Percentiles rank a stretch among this genome's conserved stretches.
phyloP scores from a whole-genome alignment of 495 filamentous ascomycete genomes.

The Aspergillus saccharolyticus region DNA sequence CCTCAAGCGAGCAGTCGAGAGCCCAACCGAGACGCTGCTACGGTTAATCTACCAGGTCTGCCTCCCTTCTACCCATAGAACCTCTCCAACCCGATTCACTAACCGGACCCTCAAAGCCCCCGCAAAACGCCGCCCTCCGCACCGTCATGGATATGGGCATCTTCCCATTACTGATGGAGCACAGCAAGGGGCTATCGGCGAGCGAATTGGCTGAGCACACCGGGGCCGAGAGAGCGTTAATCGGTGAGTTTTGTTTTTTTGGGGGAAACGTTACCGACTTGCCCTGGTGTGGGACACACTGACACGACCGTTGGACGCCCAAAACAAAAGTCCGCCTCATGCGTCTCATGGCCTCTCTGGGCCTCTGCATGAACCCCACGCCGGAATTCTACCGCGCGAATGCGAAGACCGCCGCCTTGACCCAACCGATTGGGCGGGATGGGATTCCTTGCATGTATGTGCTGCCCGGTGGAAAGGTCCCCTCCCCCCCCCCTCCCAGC shows the following conservation, averaged over 20 bases:
- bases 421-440: conserved; percentile 33
- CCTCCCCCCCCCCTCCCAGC: no score
- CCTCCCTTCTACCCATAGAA: not conserved
- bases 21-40: conserved; percentile 31
- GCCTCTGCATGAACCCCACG: conserved; percentile 24
- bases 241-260: conserved; percentile 24
- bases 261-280: no score
- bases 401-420: conserved; percentile 30
- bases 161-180: conserved; percentile 25
- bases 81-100: not conserved
- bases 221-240: conserved; percentile 27
- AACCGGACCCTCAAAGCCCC: conserved; percentile 21
- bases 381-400: conserved; percentile 28
- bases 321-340: conserved; percentile 31
- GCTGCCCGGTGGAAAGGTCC: no score
- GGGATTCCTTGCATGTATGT: conserved; percentile 39
- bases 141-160: conserved; percentile 32
- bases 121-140: conserved; percentile 37
- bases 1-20: conserved; percentile 29
- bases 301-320: not conserved
- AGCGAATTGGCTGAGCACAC: conserved; percentile 23
- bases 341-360: conserved; percentile 33
- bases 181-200: conserved; percentile 26
- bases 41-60: conserved; percentile 38
- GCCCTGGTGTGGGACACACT: no score